Evolutionary conservation across 495 filamentous ascomycete species (phyloP).

Genomic region (Echria macrotheca): DNA sequence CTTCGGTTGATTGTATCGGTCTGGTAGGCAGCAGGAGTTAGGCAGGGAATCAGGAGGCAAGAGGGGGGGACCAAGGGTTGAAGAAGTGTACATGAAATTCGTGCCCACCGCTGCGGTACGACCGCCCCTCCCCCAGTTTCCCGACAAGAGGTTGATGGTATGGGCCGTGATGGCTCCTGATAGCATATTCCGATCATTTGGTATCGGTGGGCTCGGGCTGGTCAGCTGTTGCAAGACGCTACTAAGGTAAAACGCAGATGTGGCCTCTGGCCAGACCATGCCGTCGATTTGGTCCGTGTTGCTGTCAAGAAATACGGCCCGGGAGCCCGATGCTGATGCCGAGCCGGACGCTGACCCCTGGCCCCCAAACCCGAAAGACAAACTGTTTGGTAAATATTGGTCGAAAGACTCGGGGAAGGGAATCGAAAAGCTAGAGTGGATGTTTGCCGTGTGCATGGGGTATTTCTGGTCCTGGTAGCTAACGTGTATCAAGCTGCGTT

Average conservation of each 20-base stretch:
- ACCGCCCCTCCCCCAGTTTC: conserved; percentile 15
- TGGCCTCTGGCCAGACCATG: conserved; percentile 25
- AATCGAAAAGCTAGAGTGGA: conserved; percentile 13
- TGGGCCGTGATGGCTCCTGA: conserved; percentile 18
- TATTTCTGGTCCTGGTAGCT: conserved; percentile 24
- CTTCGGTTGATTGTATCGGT: too few relatives aligned
- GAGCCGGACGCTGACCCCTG: background rate
- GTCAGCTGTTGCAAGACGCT: conserved; percentile 20
- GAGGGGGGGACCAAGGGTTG: background rate
- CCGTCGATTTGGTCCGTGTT: conserved; percentile 17
- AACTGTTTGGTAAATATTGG: conserved; percentile 13
- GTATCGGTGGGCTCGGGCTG: conserved; percentile 3
- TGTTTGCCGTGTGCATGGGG: conserved; percentile 20
- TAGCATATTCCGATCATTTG: conserved; percentile 9
- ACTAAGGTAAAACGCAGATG: conserved; percentile 23
- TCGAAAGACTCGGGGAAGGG: conserved; percentile 23
- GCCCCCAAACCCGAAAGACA: conserved; percentile 7
- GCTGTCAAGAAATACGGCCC: conserved; percentile 18
- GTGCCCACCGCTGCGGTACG: conserved; percentile 22
- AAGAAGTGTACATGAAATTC: conserved; percentile 25
- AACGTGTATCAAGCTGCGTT: conserved; percentile 20
- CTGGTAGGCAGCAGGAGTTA: background rate
- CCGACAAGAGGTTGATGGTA: conserved; percentile 6
- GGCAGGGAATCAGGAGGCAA: background rate
- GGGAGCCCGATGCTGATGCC: background rate